Evolutionary conservation across 2,329 filamentous ascomycete genomes (phyloP), one percentile per base, ranked within the genome.

Genomic region (Acephala macrosclerotiorum): DNA sequence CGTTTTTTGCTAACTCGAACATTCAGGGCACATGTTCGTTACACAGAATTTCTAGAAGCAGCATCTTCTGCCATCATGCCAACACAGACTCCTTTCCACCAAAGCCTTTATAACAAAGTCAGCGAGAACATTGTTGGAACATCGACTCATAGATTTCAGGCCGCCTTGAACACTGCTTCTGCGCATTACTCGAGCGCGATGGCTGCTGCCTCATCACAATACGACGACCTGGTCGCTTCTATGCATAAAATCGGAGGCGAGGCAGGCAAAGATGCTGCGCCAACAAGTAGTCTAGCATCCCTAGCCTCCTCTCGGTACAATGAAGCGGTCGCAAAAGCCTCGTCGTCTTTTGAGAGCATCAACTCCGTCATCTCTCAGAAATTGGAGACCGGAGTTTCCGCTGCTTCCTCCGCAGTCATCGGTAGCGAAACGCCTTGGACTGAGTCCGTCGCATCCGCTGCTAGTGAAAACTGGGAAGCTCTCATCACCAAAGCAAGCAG

Each of bases 41-140:
- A 96, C 77, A 88, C 89, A 5, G 89, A 90, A 58, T 95, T 96
- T 73, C 70, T 96, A 1, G 83, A 84, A 14, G 88, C 89, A 4
- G 92, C 91, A 8, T 93, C 91, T 11, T 88, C 85, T 40, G 91
- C 89, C 22, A 81, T 93, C 47, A 86, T 87, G 12, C 86, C 88
- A 18, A 89, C 86, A 0, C 84, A 87, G 2, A 87, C 83, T 0
- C 79, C 88, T 58, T 73, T 72, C 57, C 76, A 80, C 62, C 73
- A 80, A 45, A 76, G 72, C 61, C 61, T 79, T 9, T 71, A 71
- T 29, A 69, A 58, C 58, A 70, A 64, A 26, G 73, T 70, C 14
- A 70, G 68, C 29, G 66, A 42, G 40, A 66, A 60, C 12, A 67
- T 75, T 58, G 60, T 73, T 16, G 73, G 74, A 2, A 72, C 72